Percentiles rank a stretch among this genome's conserved stretches.
phyloP scores from a whole-genome alignment of 225 moss, liverwort and hornwort genomes.

The Ulota crispa region DNA sequence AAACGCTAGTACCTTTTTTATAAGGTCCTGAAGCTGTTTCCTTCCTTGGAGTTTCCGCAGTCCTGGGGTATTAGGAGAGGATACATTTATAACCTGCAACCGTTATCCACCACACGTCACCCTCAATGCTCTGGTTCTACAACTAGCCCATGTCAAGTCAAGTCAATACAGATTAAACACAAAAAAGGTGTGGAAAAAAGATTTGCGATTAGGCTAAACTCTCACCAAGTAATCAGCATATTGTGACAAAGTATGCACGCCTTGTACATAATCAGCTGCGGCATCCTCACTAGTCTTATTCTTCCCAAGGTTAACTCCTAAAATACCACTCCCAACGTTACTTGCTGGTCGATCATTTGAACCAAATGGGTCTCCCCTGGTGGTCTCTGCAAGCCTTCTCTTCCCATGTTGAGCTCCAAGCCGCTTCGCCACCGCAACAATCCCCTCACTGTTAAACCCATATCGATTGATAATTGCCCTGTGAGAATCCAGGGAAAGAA shows the following conservation, averaged over 20 bases:
- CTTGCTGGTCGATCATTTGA: conserved; percentile 63
- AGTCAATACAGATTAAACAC: not conserved
- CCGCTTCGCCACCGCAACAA: conserved; percentile 93
- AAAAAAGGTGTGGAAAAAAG: not conserved
- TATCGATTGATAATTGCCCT: conserved; percentile 94
- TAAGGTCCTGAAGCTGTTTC: conserved; percentile 91
- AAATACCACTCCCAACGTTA: conserved; percentile 76
- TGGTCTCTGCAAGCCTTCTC: conserved; percentile 82
- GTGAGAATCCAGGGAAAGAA: not conserved
- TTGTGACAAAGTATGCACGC: conserved; percentile 92
- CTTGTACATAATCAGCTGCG: conserved; percentile 93
- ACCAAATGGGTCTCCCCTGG: conserved; percentile 42
- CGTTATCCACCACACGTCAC: conserved; percentile 13
- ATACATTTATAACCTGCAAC: conserved; percentile 87
- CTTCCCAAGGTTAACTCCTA: conserved; percentile 94
- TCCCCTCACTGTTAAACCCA: conserved; percentile 98
- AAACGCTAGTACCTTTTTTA: conserved; percentile 60
- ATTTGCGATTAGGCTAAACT: not conserved
- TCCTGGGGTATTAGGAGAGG: conserved; percentile 97
- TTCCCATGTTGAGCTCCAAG: conserved; percentile 97
- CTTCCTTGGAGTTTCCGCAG: conserved; percentile 93
- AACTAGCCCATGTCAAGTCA: not conserved
- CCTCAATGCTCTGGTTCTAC: not conserved
- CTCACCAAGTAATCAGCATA: conserved; percentile 97
- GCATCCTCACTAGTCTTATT: conserved; percentile 91